Evolutionary conservation across 371 early-diverging fungal species (phyloP).

Genomic region (Lichtheimia corymbifera): DNA sequence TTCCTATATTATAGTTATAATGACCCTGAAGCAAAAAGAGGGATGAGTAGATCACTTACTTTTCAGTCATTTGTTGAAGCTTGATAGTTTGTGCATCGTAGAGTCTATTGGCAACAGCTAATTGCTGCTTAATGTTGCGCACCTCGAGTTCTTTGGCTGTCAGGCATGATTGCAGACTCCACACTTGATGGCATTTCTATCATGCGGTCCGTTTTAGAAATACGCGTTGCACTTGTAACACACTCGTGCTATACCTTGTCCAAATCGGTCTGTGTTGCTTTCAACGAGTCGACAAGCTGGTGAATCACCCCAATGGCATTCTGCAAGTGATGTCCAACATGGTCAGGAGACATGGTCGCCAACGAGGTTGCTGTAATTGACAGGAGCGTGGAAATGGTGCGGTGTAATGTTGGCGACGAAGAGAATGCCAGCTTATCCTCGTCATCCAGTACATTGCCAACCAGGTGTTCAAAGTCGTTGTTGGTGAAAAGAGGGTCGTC

Average conservation of each 20-base stretch:
- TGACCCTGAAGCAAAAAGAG: too few relatives aligned
- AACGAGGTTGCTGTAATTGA: slow-evolving; percentile 6
- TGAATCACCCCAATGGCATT: slow-evolving; percentile 26
- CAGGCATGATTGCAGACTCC: slow-evolving; percentile 26
- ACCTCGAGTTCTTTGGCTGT: slow-evolving; percentile 32
- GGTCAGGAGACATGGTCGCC: slow-evolving; percentile 18
- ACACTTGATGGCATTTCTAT: slow-evolving; percentile 23
- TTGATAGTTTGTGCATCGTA: slow-evolving; percentile 25
- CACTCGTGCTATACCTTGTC: slow-evolving; percentile 15
- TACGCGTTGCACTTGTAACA: too few relatives aligned
- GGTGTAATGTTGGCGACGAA: neutral
- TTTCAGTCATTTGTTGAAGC: slow-evolving; percentile 8
- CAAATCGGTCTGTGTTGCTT: slow-evolving; percentile 13
- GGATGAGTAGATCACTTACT: too few relatives aligned
- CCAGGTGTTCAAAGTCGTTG: neutral
- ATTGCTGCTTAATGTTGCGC: slow-evolving; percentile 25
- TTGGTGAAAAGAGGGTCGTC: neutral
- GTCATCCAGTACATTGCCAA: neutral
- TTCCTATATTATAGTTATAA: neutral
- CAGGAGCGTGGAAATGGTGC: slow-evolving; percentile 3
- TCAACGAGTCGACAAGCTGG: slow-evolving; percentile 16
- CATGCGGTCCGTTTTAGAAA: neutral
- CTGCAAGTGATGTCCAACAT: slow-evolving; percentile 18
- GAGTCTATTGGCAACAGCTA: slow-evolving; percentile 15
- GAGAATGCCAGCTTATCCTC: neutral